Evolutionary conservation across 2,329 filamentous ascomycete species (phyloP).

Genomic region (Cercospora nicotianae): DNA sequence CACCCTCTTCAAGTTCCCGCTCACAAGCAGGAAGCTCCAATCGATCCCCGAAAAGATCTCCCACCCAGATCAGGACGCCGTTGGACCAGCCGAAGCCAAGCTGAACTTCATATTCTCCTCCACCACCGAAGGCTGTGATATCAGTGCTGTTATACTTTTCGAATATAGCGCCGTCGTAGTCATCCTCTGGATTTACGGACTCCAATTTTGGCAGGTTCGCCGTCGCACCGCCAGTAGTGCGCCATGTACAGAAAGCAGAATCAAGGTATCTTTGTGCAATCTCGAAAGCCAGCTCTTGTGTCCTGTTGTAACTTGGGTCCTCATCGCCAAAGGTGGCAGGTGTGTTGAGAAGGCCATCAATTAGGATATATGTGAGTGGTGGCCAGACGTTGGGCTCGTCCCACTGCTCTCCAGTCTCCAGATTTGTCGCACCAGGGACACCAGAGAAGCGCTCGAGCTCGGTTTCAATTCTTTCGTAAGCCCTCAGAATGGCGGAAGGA

Average conservation of each 20-base stretch:
- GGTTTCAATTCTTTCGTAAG: conserved; percentile 55
- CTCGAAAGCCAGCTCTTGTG: conserved; percentile 57
- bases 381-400: conserved; percentile 72
- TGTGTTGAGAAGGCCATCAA: conserved; percentile 61
- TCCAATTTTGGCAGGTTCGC: conserved; percentile 53
- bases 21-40: conserved; percentile 54
- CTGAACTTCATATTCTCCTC: conserved; percentile 68
- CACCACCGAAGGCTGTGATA: conserved; percentile 61
- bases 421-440: conserved; percentile 63
- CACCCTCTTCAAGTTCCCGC: conserved; percentile 12
- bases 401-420: conserved; percentile 65
- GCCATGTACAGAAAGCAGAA: conserved; percentile 69
- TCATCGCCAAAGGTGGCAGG: conserved; percentile 56
- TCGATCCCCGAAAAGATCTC: conserved; percentile 60
- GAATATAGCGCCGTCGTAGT: conserved; percentile 61
- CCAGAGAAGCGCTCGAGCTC: conserved; percentile 56
- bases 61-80: conserved; percentile 66
- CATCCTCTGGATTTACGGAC: conserved; percentile 44
- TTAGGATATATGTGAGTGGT: conserved; percentile 64
- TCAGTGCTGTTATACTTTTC: conserved; percentile 66
- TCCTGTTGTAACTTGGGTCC: conserved; percentile 56
- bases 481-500: conserved; percentile 57
- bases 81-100: conserved; percentile 72
- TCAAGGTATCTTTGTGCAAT: conserved; percentile 67
- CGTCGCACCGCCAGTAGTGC: conserved; percentile 64